Base-by-base conservation (phyloP, 352 stramenopile species). In the Plasmopara viticola region DNA sequence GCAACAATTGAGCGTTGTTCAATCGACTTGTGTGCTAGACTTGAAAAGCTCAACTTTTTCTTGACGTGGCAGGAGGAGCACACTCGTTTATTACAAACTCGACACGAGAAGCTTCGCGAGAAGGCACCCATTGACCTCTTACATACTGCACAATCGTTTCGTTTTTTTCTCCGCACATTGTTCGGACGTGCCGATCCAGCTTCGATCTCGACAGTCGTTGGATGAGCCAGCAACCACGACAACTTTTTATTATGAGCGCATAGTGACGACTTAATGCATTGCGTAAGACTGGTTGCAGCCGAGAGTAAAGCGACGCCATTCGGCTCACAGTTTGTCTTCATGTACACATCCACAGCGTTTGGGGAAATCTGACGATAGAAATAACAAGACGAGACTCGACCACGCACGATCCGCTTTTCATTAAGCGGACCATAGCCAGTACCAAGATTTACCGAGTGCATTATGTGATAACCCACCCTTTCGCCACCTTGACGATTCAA, bases 211-310 rank as follows among this genome's bases (percentile, higher is more conserved):
- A 56, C 51, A 8, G 39, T 56, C 39, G 52, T 64, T 1, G 60
- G 60, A 44, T 78, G 60, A 5, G 64, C 56, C 9, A 77, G 42
- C 40, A 84, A 33, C 60, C 68, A 71, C 48, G 65, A 47, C 42
- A 84, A 57, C 51, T 84, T 84, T 58, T 84, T 84, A 57, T 70
- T 79, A 28, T 72, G 58, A 25, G 72, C 68, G 38, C 68, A 77
- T 10, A 66, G 35, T 14, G 56, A 46, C 9, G 55, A 58, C 15
- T 64, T 72, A 10, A 64, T 65, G 46, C 64, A 73, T 20, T 64
- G 66, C 10, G 62, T 73, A n/a, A 77, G 57, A 20, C 60, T 70
- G 37, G 62, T 64, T 0, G 58, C 60, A 25, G 64, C 64, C n/a
- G 61, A 71, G 9, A 64, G 44, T 6, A 72, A 39, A 15, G 69